Evolutionary conservation across 371 early-diverging fungal species (phyloP).

Genomic region (Rhizopus sp.): DNA sequence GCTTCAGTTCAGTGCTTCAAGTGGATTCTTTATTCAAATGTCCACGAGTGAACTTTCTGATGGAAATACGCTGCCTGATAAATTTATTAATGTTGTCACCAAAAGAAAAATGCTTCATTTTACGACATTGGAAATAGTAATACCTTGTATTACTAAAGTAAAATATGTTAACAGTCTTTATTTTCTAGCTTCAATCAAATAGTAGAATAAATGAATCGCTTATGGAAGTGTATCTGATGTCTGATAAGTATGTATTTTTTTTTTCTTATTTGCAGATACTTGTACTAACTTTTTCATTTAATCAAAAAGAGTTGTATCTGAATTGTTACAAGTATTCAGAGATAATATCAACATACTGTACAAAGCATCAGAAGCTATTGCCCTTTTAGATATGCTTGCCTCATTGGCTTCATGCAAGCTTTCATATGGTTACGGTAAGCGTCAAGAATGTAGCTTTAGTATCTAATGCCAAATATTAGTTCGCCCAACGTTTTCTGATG

Average conservation of each 20-base stretch:
- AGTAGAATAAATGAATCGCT: slow-evolving; percentile 81
- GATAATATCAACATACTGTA: slow-evolving; percentile 69
- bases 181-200: slow-evolving; percentile 49
- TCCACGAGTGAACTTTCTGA: slow-evolving; percentile 36
- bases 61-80: slow-evolving; percentile 40
- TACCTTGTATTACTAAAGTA: neutral
- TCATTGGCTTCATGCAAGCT: slow-evolving; percentile 73
- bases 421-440: slow-evolving; percentile 51
- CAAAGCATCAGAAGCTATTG: slow-evolving; percentile 79
- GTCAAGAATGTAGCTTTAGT: neutral
- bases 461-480: slow-evolving; percentile 32
- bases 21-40: slow-evolving; percentile 67
- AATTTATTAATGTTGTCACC: slow-evolving; percentile 62
- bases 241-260: slow-evolving; percentile 60
- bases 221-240: slow-evolving; percentile 84
- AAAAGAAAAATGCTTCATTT: slow-evolving; percentile 66
- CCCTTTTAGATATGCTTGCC: slow-evolving; percentile 78
- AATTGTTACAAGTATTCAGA: slow-evolving; percentile 61
- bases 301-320: slow-evolving; percentile 59
- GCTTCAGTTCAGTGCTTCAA: slow-evolving; percentile 58
- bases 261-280: neutral
- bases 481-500: slow-evolving; percentile 81
- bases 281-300: neutral
- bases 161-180: neutral
- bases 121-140: slow-evolving; percentile 81